A percentile compares a stretch with the other conserved stretches of the same genome.
phyloP scores from a whole-genome alignment of 352 stramenopile genomes.

The Hyphochytrium catenoides region DNA sequence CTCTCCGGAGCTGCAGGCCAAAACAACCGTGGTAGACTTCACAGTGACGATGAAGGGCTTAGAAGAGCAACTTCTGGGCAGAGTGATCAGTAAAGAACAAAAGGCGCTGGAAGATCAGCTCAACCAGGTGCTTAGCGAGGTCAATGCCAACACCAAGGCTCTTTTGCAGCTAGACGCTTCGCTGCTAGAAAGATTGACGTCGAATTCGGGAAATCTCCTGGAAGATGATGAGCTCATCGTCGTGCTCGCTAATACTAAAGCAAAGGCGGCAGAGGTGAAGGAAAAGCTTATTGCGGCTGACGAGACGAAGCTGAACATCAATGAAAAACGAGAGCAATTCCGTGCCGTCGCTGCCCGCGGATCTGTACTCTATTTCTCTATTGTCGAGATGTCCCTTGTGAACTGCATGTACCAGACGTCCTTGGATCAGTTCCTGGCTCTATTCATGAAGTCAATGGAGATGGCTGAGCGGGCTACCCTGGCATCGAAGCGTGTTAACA shows the following conservation, averaged over 20 bases:
- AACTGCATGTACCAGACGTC: conserved; percentile 99
- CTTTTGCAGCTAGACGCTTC: conserved; percentile 83
- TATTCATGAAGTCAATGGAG: conserved; percentile 97
- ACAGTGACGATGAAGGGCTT: conserved; percentile 89
- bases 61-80: conserved; percentile 88
- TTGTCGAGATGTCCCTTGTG: conserved; percentile 91
- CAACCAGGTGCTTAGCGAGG: conserved; percentile 91
- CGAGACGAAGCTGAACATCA: conserved; percentile 89
- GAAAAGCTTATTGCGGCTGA: conserved; percentile 87
- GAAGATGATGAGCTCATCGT: conserved; percentile 97
- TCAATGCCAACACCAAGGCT: conserved; percentile 94
- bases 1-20: conserved; percentile 88
- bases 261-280: conserved; percentile 93
- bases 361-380: conserved; percentile 93
- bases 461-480: conserved; percentile 85
- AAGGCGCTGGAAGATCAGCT: conserved; percentile 93
- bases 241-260: conserved; percentile 92
- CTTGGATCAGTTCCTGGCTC: conserved; percentile 84
- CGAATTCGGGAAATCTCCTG: conserved; percentile 89
- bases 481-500: conserved; percentile 89
- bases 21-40: conserved; percentile 97
- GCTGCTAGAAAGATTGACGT: conserved; percentile 83
- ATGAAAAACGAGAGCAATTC: conserved; percentile 96
- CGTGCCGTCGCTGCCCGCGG: conserved; percentile 85
- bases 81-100: conserved; percentile 92